A percentile compares a stretch with the other conserved stretches of the same genome.
Evolutionary conservation across 805 yeast species (phyloP).

Genomic region (Candida xiaguanensis): DNA sequence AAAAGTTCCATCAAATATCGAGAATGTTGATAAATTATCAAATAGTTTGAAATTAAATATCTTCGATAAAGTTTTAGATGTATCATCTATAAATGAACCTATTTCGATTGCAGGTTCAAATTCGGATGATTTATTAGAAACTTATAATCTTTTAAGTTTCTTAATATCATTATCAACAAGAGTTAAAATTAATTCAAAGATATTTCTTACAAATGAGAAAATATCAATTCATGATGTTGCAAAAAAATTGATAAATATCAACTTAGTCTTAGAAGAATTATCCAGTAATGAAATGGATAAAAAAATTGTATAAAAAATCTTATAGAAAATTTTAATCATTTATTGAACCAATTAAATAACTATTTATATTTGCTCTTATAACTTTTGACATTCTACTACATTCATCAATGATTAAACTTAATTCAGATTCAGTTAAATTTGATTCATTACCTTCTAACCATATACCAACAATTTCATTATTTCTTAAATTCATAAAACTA

Average conservation of each 20-base stretch:
- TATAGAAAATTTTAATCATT: no score
- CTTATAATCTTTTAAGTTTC: constrained; percentile 23
- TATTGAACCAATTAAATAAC: constrained; percentile 32
- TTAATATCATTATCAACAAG: constrained; percentile 33
- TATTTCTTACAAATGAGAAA: constrained; percentile 26
- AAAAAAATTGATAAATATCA: constrained; percentile 32
- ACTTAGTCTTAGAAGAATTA: constrained; percentile 33
- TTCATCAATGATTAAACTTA: constrained; percentile 32
- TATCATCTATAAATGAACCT: constrained; percentile 22
- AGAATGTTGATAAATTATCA: constrained; percentile 30
- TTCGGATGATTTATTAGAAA: constrained; percentile 25
- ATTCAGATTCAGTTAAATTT: constrained; percentile 15
- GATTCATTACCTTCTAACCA: constrained; percentile 41
- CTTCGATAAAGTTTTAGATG: constrained; percentile 27
- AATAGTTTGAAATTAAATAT: constrained; percentile 26
- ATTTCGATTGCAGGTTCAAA: constrained; percentile 23
- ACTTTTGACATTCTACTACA: constrained; percentile 44
- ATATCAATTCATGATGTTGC: constrained; percentile 27
- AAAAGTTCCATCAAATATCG: constrained; percentile 25
- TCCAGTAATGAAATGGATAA: constrained; percentile 6
- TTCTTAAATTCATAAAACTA: constrained; percentile 52
- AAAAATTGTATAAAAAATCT: constrained; percentile 7
- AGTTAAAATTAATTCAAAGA: constrained; percentile 33
- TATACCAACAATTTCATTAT: constrained; percentile 57
- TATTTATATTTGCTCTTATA: constrained; percentile 43